These are phyloP conservation scores for Jaltomata sinuosa DNA, from an alignment of 257 asterid species.

Conservation along the genomic window DNA sequence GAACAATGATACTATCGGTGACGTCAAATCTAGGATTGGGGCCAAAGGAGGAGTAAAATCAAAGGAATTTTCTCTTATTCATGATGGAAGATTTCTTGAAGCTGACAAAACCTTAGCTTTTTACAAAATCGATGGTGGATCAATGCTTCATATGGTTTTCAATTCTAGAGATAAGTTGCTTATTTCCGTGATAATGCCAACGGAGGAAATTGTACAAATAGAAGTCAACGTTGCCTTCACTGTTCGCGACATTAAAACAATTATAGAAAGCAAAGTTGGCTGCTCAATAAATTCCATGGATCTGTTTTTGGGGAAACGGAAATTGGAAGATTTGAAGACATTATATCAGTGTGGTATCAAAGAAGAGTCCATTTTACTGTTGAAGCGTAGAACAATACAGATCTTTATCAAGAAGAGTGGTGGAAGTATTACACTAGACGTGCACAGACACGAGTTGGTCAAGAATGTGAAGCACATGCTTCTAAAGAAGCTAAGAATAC, in stretches of 20 bases:
- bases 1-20: slow-evolving; percentile 8
- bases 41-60: slow-evolving; percentile 2
- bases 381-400: not conserved
- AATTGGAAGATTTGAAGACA: slow-evolving; percentile 1
- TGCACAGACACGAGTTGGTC: not conserved
- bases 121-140: not conserved
- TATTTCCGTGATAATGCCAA: slow-evolving; percentile 6
- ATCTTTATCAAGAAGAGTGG: not conserved
- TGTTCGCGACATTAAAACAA: slow-evolving; percentile 4
- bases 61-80: not conserved
- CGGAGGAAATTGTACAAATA: not conserved
- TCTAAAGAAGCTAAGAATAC: not conserved
- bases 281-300: not conserved
- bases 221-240: slow-evolving; percentile 8
- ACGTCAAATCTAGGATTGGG: slow-evolving; percentile 3
- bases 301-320: not conserved
- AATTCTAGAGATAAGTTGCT: not conserved
- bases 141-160: slow-evolving; percentile 14
- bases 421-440: not conserved
- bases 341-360: not conserved
- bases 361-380: not conserved
- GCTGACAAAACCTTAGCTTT: slow-evolving; percentile 8
- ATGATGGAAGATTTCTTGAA: slow-evolving; percentile 15
- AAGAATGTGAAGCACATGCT: slow-evolving; percentile 8
- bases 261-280: slow-evolving; percentile 15